Evolutionary conservation across 176 grass and related monocot species (phyloP), one percentile per base, ranked within the genome.

Genomic region (Bothriochloa decipiens): DNA sequence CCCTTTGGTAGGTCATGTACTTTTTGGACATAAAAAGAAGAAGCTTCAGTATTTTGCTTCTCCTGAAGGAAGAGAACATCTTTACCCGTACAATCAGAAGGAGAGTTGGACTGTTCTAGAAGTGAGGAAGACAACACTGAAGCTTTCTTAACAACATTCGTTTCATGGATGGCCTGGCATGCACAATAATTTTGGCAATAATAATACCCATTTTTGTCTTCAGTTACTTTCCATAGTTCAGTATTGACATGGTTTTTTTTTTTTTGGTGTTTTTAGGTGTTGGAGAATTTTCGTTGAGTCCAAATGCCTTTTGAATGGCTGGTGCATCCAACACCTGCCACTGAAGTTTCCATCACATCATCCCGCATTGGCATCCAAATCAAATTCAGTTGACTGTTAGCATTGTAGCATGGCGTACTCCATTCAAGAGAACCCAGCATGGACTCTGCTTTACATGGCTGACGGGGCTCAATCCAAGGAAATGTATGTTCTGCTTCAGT

Each of bases 361-460:
- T 97, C 92, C 20, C 20, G 87, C 87, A 65, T 86, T 88, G 74
- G 79, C 88, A 95, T 70, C 88, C 82, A 73, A 90, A 91, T 83
- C 87, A 93, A 70, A 88, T 98, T 81, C 89, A 95, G 77, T 79
- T 98, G 81, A 95, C 83, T 80, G 87, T 95, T 85, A 93, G 87
- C 77, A 72, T 98, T 43, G 95, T 93, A 23, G 93, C 90, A 52
- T 93, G 89, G 77, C 67, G 45, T 65, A 93, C 90, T 83, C 87
- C 92, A 71, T 90, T 93, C 25, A 85, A 91, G 45, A 84, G 90
- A 36, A 77, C 39, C 39, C 77, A 90, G 40, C 78, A 84, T 58
- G 95, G 92, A 47, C 92, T 98, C 68, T 98, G 91, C 78, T 95
- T 89, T 41, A 88, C 90, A 80, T 95, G 91, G 95, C 89, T 98